Base-by-base conservation (phyloP, 768 basidiomycete species). In the Leucocoprinus sp. region DNA sequence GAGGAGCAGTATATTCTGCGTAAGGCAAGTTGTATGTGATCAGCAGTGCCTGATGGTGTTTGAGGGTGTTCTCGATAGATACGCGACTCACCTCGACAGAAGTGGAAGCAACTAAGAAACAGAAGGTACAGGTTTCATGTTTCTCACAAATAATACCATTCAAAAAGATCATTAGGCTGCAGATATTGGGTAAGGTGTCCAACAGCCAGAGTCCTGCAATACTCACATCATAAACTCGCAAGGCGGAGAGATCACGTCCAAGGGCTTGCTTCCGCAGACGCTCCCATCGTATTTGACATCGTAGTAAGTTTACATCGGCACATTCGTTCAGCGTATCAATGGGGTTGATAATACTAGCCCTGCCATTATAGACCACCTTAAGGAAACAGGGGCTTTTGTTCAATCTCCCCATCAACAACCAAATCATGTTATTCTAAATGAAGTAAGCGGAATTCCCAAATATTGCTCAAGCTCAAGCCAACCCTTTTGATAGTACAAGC, bases 341-440 rank as follows among this genome's bases (percentile, higher is more conserved):
- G 11, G 9, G 38, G 29, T 42, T 26, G 34, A 19, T 15, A 33
- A 33, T 40, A 26, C n/a, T 51, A 95, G 89, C 58, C 92, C 93
- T 12, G 71, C 89, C 56, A 64, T 98, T 48, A 69, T 93, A 44
- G 61, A 69, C 28, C 80, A 87, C 33, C 78, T 96, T 31, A 69
- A 68, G 52, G 64, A 59, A 24, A 83, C 83, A 5, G 79, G 79
- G 1, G 75, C 66, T 0, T 91, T 92, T 58, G 56, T 63, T n/a
- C 56, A 53, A 34, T 80, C 82, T 45, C 78, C 82, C 50, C 79
- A 86, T 55, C 67, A 69, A 12, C 68, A 63, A 27, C 88, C 91
- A 7, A 97, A 96, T 65, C 92, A 97, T 64, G 69, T 96, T 49
- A 84, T 93, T 48, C 68, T 95, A 55, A 93, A 93, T 59, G 88